phyloP scores from a whole-genome alignment of 192 early-diverging fungal species.

The Phycomyces blakesleeanus region DNA sequence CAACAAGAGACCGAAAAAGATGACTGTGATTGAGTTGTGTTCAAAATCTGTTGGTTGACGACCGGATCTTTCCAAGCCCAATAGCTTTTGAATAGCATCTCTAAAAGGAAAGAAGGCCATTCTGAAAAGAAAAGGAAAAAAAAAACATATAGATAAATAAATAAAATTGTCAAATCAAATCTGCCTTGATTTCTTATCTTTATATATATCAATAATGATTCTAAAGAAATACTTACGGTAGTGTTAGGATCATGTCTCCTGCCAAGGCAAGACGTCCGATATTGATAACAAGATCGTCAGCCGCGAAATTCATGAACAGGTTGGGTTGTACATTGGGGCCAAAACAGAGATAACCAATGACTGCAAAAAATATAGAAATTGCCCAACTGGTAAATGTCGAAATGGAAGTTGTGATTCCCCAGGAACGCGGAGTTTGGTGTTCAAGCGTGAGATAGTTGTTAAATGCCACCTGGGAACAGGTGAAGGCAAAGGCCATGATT shows the following conservation, averaged over 20 bases:
- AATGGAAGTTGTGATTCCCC: slow-evolving; percentile 47
- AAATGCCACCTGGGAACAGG: slow-evolving; percentile 61
- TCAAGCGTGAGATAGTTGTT: slow-evolving; percentile 54
- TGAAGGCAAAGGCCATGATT: slow-evolving; percentile 69
- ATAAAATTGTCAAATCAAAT: no score
- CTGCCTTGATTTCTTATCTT: no score
- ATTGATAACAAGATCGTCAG: slow-evolving; percentile 56
- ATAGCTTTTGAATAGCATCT: slow-evolving; percentile 41
- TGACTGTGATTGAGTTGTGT: slow-evolving; percentile 40
- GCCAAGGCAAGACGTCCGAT: slow-evolving; percentile 55
- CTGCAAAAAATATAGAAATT: slow-evolving; percentile 58
- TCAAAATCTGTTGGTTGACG: slow-evolving; percentile 32
- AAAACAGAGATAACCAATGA: slow-evolving; percentile 61
- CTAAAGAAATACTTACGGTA: slow-evolving; percentile 35
- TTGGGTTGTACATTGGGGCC: slow-evolving; percentile 61
- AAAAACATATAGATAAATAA: background rate
- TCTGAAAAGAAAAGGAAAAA: background rate
- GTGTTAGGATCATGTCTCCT: slow-evolving; percentile 59
- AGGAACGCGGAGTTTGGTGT: slow-evolving; percentile 42
- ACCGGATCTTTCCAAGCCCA: slow-evolving; percentile 37
- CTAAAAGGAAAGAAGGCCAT: slow-evolving; percentile 46
- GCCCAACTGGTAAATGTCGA: slow-evolving; percentile 45
- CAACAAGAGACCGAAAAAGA: slow-evolving; percentile 33
- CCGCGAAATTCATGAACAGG: slow-evolving; percentile 62
- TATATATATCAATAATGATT: no score